Percentiles rank a stretch among this genome's conserved stretches.
Evolutionary conservation across 164 flowering plant species (phyloP).

Genomic region (Paratinospora sagittata): DNA sequence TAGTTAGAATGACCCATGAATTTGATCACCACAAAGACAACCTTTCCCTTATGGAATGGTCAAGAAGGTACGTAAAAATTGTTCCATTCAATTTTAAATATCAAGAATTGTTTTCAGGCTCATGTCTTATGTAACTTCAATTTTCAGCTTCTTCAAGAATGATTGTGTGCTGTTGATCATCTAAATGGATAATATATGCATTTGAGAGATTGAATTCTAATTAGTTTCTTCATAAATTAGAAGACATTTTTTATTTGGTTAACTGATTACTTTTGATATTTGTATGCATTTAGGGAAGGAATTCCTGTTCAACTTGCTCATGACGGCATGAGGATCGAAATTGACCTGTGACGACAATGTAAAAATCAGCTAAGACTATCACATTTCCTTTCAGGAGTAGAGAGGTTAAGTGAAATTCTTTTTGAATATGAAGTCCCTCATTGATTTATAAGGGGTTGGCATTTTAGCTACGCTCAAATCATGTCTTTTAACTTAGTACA

Average conservation of each 20-base stretch:
- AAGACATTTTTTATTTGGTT: background rate
- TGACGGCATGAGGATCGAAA: conserved; percentile 75
- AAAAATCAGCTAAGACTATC: background rate
- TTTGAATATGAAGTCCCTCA: no score
- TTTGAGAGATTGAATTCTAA: background rate
- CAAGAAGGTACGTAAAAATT: conserved; percentile 46
- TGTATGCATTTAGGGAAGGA: conserved; percentile 63
- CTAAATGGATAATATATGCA: background rate
- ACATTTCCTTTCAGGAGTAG: no score
- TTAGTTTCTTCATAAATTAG: no score
- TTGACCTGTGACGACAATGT: conserved; percentile 58
- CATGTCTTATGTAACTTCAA: background rate
- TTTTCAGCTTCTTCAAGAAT: background rate
- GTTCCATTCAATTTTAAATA: background rate
- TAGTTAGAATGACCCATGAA: conserved; percentile 92
- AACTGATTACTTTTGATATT: background rate
- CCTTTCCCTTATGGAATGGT: conserved; percentile 72
- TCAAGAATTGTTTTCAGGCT: background rate
- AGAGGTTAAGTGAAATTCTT: no score
- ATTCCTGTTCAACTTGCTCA: conserved; percentile 84
- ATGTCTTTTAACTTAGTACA: no score
- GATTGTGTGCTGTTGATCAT: background rate
- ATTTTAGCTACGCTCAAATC: no score
- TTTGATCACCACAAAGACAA: conserved; percentile 91
- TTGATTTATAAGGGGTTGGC: no score